Base-by-base conservation (phyloP, 1,284 basidiomycete species). In the Ceratobasidium sp. region DNA sequence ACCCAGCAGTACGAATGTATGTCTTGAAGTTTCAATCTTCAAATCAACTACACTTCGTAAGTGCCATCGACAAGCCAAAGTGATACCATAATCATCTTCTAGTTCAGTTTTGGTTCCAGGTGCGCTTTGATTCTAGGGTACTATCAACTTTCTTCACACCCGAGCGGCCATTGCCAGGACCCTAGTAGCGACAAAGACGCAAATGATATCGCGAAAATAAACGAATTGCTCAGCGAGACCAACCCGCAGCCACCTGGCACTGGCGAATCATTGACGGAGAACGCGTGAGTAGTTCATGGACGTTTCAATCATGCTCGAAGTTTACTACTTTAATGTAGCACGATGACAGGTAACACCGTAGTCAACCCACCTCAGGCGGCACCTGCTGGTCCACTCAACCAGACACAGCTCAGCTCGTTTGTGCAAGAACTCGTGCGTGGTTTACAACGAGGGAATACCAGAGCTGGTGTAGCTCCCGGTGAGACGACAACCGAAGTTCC, bases 1-100 rank as follows among this genome's bases (percentile, higher is more conserved):
- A 89, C 0, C 81, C 86, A 2, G 85, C 85, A 75, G 92, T 91
- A 19, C 86, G 93, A 77, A 89, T 91, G 4, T 94, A 91, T 81
- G 91, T 94, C 77, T 89, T 95, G 80, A 93, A 91, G 83, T 95
- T 95, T 84, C 89, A 90, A 0, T 93, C 92, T 6, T 94, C 93
- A 19, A 87, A 92, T 81, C 91, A 94, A 81, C 88, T 89, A 77
- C 92, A 94, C 82, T 95, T 95, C 82, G 93, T 95, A 80, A 82
- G 93, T 88, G 0, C 73, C 8, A 9, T 68, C 29, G 37, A 51
- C 46, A 75, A 29, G 44, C 29, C 8, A 4, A 2, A 25, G 44
- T 8, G 43, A 66, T 19, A 37, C 15, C 46, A 34, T 34, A 56
- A 78, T 59, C 51, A 49, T 11, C 29, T 59, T 70, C 43, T 66